phyloP scores from a whole-genome alignment of 2,329 filamentous ascomycete species.

The Cladosporium sp. region DNA sequence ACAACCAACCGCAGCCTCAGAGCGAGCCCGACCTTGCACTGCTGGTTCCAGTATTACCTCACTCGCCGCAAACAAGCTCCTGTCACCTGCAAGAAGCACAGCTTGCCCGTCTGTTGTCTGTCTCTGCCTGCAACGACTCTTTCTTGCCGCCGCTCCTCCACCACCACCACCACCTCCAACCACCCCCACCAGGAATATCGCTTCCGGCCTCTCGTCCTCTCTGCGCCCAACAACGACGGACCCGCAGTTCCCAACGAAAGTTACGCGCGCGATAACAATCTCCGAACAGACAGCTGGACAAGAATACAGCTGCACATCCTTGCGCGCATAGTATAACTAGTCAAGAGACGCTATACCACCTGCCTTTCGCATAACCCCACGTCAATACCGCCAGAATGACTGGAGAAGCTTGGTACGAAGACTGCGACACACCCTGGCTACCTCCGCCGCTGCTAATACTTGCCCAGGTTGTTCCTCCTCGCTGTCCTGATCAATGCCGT shows the following conservation, averaged over 20 bases:
- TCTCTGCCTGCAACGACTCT: slow-evolving; percentile 2
- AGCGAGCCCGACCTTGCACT: neutral
- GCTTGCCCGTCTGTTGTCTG: slow-evolving; percentile 13
- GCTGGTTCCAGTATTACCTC: slow-evolving; percentile 17
- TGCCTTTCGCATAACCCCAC: neutral
- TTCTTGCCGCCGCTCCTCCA: neutral
- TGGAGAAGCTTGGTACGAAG: slow-evolving; percentile 40
- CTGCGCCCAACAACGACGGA: neutral
- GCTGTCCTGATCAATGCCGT: slow-evolving; percentile 99
- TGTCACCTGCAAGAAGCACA: slow-evolving; percentile 19
- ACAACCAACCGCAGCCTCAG: slow-evolving; percentile 9
- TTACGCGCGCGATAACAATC: slow-evolving; percentile 6
- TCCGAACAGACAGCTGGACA: neutral
- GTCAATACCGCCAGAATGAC: slow-evolving; percentile 35
- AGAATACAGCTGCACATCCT: neutral
- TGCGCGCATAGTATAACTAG: slow-evolving; percentile 1
- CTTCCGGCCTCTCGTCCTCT: neutral
- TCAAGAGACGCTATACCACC: slow-evolving; percentile 6
- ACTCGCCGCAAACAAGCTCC: slow-evolving; percentile 19
- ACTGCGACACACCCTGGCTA: slow-evolving; percentile 1
- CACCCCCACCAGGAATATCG: neutral
- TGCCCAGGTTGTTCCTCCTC: slow-evolving; percentile 80
- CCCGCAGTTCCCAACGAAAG: slow-evolving; percentile 13
- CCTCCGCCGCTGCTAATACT: slow-evolving; percentile 18
- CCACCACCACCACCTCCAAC: neutral